These are phyloP conservation scores for Solanum pennellii DNA, from an alignment of 257 asterid species.

Conservation along the genomic window DNA sequence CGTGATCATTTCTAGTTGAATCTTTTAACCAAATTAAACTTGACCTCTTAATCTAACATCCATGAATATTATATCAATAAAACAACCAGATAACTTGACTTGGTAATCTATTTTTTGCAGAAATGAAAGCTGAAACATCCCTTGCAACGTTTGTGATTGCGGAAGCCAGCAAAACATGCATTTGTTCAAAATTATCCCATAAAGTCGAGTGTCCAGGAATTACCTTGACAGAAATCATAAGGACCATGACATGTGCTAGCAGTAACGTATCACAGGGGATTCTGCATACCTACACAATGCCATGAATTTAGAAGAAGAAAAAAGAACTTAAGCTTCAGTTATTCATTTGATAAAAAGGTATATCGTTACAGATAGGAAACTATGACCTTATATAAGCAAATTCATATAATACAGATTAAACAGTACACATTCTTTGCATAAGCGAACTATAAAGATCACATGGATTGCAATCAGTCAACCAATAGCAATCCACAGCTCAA, in stretches of 20 bases:
- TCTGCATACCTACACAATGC: slow-evolving; percentile 39
- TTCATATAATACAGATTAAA: background rate
- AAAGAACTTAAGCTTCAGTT: background rate
- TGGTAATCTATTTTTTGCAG: background rate
- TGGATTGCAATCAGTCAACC: background rate
- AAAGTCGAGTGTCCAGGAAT: background rate
- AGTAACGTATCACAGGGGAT: slow-evolving; percentile 20
- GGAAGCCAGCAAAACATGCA: background rate
- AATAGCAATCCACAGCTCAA: background rate
- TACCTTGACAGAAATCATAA: slow-evolving; percentile 85
- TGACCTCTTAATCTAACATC: background rate
- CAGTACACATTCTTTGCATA: background rate
- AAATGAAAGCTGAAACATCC: background rate
- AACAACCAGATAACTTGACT: background rate
- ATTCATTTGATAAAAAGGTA: background rate
- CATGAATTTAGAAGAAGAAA: background rate
- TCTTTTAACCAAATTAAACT: background rate
- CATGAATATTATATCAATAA: background rate
- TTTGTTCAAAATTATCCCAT: background rate
- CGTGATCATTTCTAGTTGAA: background rate
- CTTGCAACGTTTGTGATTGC: background rate
- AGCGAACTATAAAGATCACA: background rate
- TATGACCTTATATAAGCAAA: background rate
- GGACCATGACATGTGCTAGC: slow-evolving; percentile 66
- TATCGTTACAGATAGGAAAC: background rate